Base-by-base conservation (phyloP, 2,329 filamentous ascomycete species). In the Diaporthe destruens region DNA sequence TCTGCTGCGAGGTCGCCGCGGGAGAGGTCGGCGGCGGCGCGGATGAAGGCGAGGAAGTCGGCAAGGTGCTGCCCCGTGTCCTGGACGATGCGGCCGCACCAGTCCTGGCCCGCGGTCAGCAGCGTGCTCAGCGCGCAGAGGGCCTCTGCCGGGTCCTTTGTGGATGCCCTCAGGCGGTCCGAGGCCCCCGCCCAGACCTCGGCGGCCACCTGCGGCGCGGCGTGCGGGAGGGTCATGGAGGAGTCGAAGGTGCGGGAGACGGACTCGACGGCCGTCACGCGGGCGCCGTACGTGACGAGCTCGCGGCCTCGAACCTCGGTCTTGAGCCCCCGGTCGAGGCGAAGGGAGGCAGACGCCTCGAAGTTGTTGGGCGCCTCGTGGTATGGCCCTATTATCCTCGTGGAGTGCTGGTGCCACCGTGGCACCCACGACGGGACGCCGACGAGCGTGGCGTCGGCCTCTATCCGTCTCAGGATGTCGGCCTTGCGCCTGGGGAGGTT, bases 11-110 rank as follows among this genome's bases (percentile, higher is more conserved):
- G 0, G 3, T 25, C 34, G 6, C 29, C 11, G 20, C 29, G n/a
- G n/a, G 34, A 42, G 29, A 44, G 56, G 23, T 44, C 5, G 36
- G 3, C 3, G n/a, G 56, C 36, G 3, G 44, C 1, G 36, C 44
- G 44, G 14, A 59, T 59, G 7, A 44, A 25, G 12, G 36, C 56
- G 6, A 44, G 11, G 56, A 59, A 29, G 16, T 59, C 56, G 56
- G 56, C 56, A 29, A 59, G 6, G 36, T 59, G 56, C 23, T 59
- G 56, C 12, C 29, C 56, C 6, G 12, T 44, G 56, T 59, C 56
- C 16, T 20, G 14, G 36, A 59, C 44, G 36, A 44, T 25, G 6
- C 23, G 1, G 20, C 56, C 56, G 23, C 3, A 20, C 56, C 56
- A 29, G 36, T 44, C 56, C 29, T 20, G 29, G 23, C 56, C 56